phyloP scores from a whole-genome alignment of 2,329 filamentous ascomycete species.

The Scedosporium apiospermum region DNA sequence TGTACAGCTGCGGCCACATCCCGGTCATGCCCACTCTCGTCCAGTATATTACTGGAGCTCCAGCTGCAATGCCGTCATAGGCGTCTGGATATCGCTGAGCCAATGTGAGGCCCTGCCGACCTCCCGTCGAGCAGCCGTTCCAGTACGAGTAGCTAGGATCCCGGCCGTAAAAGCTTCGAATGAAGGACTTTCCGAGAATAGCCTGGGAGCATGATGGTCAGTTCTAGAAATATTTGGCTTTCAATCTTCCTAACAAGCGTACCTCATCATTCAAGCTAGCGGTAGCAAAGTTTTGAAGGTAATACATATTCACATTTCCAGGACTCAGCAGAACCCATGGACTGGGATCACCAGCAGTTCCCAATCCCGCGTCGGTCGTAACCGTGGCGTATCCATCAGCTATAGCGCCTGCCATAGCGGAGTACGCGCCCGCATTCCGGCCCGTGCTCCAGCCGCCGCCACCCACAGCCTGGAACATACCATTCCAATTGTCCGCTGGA shows the following conservation, averaged over 20 bases:
- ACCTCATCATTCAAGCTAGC: slow-evolving; percentile 23
- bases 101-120: slow-evolving; percentile 44
- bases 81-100: slow-evolving; percentile 40
- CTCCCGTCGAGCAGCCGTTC: slow-evolving; percentile 44
- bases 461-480: slow-evolving; percentile 18
- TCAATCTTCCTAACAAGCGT: background rate
- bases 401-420: slow-evolving; percentile 10
- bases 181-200: slow-evolving; percentile 15
- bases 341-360: background rate
- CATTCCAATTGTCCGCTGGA: slow-evolving; percentile 18
- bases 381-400: slow-evolving; percentile 12
- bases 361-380: slow-evolving; percentile 13
- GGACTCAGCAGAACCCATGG: slow-evolving; percentile 11
- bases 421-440: slow-evolving; percentile 7
- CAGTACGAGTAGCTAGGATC: slow-evolving; percentile 34
- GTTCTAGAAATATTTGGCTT: background rate
- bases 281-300: slow-evolving; percentile 26
- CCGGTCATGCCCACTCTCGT: slow-evolving; percentile 13
- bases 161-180: slow-evolving; percentile 27
- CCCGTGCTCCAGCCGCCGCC: slow-evolving; percentile 20
- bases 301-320: slow-evolving; percentile 11
- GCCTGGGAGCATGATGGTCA: background rate
- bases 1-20: slow-evolving; percentile 15
- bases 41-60: slow-evolving; percentile 32
- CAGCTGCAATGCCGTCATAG: slow-evolving; percentile 44